Conservation (phyloP, 2,329 filamentous ascomycete genomes). For the Pseudogymnoascus sp. region DNA sequence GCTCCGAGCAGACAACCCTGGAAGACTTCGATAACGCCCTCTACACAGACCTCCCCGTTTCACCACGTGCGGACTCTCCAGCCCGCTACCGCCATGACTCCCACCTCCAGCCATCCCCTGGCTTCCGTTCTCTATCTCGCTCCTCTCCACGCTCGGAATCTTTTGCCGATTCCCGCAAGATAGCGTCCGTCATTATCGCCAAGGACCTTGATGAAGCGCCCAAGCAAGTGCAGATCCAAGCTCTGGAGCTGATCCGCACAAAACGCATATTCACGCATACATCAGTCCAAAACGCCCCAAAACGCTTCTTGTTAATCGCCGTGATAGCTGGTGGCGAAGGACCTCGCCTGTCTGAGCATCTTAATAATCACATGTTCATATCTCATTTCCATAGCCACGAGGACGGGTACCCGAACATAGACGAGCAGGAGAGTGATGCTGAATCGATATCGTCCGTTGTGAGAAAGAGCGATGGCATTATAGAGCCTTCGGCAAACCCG, state of each 20-base stretch:
- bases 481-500: slow-evolving; percentile 16
- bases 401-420: slow-evolving; percentile 67
- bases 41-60: slow-evolving; percentile 34
- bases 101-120: slow-evolving; percentile 25
- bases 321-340: slow-evolving; percentile 49
- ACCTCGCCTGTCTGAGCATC: slow-evolving; percentile 45
- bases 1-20: slow-evolving; percentile 62
- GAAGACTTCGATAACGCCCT: slow-evolving; percentile 74
- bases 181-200: slow-evolving; percentile 77
- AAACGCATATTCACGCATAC: slow-evolving; percentile 70
- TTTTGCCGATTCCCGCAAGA: slow-evolving; percentile 41
- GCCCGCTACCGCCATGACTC: slow-evolving; percentile 25
- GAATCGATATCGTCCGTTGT: slow-evolving; percentile 27
- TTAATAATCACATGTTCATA: slow-evolving; percentile 80
- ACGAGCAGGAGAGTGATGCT: slow-evolving; percentile 32
- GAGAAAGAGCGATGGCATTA: slow-evolving; percentile 21
- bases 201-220: slow-evolving; percentile 68
- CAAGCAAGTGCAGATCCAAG: slow-evolving; percentile 76
- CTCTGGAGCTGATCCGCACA: slow-evolving; percentile 67
- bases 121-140: slow-evolving; percentile 23
- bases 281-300: slow-evolving; percentile 65
- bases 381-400: slow-evolving; percentile 72
- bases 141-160: slow-evolving; percentile 29
- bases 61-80: slow-evolving; percentile 22
- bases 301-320: slow-evolving; percentile 71